These are phyloP conservation scores for Neofusicoccum kwambonambiense DNA, from an alignment of 2,329 filamentous ascomycete species.

Conservation along the genomic window DNA sequence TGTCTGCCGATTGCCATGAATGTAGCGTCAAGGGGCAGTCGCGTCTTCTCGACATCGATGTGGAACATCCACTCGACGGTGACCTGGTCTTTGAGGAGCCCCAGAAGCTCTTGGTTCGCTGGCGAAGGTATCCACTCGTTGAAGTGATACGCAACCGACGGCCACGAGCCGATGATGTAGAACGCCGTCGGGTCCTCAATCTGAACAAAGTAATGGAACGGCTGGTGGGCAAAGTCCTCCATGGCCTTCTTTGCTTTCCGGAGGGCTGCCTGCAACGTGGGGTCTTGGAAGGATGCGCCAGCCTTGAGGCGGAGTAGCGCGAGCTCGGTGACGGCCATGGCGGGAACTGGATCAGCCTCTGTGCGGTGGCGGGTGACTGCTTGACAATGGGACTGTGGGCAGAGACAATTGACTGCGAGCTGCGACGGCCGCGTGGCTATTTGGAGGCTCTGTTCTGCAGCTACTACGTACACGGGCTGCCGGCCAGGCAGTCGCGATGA, in stretches of 20 bases:
- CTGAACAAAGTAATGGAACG: slow-evolving; percentile 43
- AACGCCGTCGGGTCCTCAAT: slow-evolving; percentile 41
- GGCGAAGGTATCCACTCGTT: slow-evolving; percentile 43
- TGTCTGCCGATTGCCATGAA: slow-evolving; percentile 36
- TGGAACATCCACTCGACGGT: slow-evolving; percentile 47
- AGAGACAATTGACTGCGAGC: not conserved
- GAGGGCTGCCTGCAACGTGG: slow-evolving; percentile 33
- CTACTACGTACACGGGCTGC: not conserved
- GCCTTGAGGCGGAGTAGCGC: slow-evolving; percentile 42
- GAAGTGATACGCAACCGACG: slow-evolving; percentile 42
- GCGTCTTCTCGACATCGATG: slow-evolving; percentile 37
- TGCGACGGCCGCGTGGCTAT: not conserved
- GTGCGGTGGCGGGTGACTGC: not conserved
- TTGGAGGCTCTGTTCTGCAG: too few relatives aligned
- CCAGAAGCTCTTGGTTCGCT: slow-evolving; percentile 43
- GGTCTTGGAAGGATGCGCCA: slow-evolving; percentile 23
- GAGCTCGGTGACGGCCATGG: slow-evolving; percentile 47
- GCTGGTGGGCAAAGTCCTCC: slow-evolving; percentile 35
- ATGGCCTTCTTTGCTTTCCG: slow-evolving; percentile 38
- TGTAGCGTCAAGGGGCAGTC: slow-evolving; percentile 30
- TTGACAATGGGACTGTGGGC: not conserved
- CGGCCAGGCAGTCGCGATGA: slow-evolving; percentile 1
- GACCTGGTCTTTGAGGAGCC: slow-evolving; percentile 36
- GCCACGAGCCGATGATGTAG: slow-evolving; percentile 51
- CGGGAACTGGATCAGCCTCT: not conserved